Conservation (phyloP, 2,329 filamentous ascomycete species). For the Stagonosporopsis chrysanthemi region DNA sequence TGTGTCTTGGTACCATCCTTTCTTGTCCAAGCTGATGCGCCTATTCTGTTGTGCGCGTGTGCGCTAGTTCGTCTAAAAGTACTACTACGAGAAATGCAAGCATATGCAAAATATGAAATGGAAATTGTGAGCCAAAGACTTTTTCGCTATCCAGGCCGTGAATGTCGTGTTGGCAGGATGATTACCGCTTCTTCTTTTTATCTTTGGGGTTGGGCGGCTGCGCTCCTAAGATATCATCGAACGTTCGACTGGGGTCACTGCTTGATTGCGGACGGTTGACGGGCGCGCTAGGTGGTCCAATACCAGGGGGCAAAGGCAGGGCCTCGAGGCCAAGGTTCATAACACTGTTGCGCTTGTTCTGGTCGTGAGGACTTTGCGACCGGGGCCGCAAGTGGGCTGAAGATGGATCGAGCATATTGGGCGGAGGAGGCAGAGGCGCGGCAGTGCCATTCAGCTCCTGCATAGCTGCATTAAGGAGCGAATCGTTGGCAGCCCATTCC, state of each 20-base stretch:
- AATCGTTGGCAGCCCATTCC: constrained; percentile 61
- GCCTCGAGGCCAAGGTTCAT: constrained; percentile 58
- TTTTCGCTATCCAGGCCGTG: constrained; percentile 7
- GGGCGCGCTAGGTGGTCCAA: constrained; percentile 46
- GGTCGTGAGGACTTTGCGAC: constrained; percentile 35
- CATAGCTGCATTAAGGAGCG: constrained; percentile 44
- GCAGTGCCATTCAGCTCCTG: constrained; percentile 42
- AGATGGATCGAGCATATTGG: constrained; percentile 36
- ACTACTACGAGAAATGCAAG: constrained; percentile 2
- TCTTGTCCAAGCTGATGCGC: constrained; percentile 5
- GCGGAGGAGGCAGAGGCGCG: constrained; percentile 43
- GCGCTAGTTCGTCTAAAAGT: constrained; percentile 15
- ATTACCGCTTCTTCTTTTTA: constrained; percentile 42
- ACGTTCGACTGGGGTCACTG: constrained; percentile 56
- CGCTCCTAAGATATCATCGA: constrained; percentile 56
- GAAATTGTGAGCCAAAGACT: constrained; percentile 1
- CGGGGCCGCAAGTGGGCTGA: constrained; percentile 27
- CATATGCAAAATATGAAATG: background rate
- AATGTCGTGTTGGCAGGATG: background rate
- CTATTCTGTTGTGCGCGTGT: background rate
- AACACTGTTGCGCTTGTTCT: constrained; percentile 52
- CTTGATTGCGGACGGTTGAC: constrained; percentile 38
- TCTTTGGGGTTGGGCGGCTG: constrained; percentile 34
- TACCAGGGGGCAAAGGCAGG: constrained; percentile 54
- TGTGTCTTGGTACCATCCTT: constrained; percentile 12